Percentiles rank a stretch among this genome's conserved stretches.
Evolutionary conservation across 2,329 filamentous ascomycete species (phyloP).

Genomic region (Aspergillus sp.): DNA sequence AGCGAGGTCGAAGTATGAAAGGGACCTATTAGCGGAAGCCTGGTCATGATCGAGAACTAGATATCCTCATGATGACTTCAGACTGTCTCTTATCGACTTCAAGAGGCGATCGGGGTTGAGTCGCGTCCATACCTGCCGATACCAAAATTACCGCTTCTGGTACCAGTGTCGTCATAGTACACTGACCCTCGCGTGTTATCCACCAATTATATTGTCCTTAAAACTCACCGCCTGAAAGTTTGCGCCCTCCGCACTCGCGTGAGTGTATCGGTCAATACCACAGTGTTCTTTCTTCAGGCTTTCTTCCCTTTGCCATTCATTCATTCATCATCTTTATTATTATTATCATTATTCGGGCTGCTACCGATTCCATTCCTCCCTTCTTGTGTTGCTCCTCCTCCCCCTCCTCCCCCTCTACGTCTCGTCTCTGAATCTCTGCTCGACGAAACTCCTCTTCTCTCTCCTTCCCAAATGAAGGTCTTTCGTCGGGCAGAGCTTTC

Average conservation of each 20-base stretch:
- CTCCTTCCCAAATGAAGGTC: constrained; percentile 31
- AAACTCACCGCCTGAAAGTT: not conserved
- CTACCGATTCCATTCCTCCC: constrained; percentile 1
- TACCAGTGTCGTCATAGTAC: not conserved
- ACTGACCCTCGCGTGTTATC: not conserved
- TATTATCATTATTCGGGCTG: not conserved
- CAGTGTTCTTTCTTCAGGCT: not conserved
- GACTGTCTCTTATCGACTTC: too few species aligned
- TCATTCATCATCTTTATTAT: not conserved
- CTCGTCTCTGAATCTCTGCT: constrained; percentile 14
- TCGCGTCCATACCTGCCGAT: not conserved
- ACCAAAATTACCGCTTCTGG: not conserved
- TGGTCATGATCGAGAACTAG: too few species aligned
- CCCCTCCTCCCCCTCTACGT: constrained; percentile 8
- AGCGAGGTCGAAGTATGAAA: not conserved
- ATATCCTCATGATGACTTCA: too few species aligned
- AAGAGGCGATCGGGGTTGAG: not conserved
- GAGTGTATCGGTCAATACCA: not conserved
- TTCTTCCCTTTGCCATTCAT: not conserved
- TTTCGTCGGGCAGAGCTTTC: constrained; percentile 30
- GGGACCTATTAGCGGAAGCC: not conserved
- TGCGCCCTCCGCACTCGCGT: not conserved
- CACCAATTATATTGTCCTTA: not conserved
- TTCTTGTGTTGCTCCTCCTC: not conserved
- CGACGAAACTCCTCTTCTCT: constrained; percentile 16